phyloP scores from a whole-genome alignment of 345 rosid genomes.

The Gossypium sturtianum region DNA sequence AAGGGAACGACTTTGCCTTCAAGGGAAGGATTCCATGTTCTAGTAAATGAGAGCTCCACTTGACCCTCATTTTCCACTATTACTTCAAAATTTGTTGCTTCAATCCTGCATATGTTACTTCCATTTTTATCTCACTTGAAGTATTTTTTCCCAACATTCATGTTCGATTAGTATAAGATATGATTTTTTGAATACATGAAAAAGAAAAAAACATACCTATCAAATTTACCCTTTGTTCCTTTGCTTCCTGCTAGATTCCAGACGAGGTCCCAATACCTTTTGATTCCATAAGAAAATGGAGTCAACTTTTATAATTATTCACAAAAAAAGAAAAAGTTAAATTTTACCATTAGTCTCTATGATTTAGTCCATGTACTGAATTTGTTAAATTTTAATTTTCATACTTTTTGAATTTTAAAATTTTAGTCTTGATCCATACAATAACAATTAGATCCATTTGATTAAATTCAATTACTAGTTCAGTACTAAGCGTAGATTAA shows the following conservation, averaged over 20 bases:
- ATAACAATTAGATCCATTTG: too few species aligned
- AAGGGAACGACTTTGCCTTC: constrained; percentile 43
- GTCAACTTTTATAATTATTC: not conserved
- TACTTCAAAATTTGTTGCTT: constrained; percentile 31
- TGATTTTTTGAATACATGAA: not conserved
- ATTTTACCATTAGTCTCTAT: too few species aligned
- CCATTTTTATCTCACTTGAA: too few species aligned
- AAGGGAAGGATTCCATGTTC: constrained; percentile 48
- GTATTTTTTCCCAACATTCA: too few species aligned
- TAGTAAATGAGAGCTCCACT: constrained; percentile 55
- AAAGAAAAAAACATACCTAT: constrained; percentile 28
- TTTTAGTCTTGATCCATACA: too few species aligned
- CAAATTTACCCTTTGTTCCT: constrained; percentile 52
- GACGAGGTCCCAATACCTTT: constrained; percentile 62
- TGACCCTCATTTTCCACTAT: constrained; percentile 45
- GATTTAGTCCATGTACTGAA: too few species aligned
- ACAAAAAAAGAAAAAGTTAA: too few species aligned
- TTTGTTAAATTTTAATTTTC: too few species aligned
- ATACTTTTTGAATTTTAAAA: too few species aligned
- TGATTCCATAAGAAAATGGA: not conserved
- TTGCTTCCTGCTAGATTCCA: constrained; percentile 51
- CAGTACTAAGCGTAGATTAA: too few species aligned
- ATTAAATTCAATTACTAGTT: too few species aligned
- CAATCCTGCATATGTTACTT: constrained; percentile 30
- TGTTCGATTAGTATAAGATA: not conserved